Evolutionary conservation across 345 rosid genomes (phyloP).

Genomic region (Gossypium herbaceum): DNA sequence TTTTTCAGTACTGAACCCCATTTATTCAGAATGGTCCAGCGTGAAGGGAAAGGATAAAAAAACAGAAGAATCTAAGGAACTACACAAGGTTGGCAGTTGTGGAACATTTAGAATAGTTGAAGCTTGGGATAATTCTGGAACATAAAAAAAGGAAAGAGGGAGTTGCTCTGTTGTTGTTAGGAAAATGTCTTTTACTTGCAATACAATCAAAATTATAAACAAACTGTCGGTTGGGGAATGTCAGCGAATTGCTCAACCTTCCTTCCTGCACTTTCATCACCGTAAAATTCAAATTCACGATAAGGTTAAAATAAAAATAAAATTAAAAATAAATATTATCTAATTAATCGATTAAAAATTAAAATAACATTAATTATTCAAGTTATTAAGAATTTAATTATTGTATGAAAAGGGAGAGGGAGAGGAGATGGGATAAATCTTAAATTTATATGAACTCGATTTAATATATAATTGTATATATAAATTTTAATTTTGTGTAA

Average conservation of each 20-base stretch:
- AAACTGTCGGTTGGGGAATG: neutral
- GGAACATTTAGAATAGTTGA: neutral
- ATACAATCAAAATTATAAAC: neutral
- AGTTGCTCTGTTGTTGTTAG: neutral
- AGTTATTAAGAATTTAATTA: too few species aligned
- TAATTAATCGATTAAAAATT: neutral
- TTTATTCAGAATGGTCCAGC: neutral
- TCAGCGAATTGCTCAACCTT: constrained; percentile 13
- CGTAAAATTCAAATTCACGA: neutral
- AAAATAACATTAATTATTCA: too few species aligned
- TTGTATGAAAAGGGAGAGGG: too few species aligned
- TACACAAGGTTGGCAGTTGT: neutral
- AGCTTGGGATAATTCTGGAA: neutral
- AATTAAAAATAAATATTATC: neutral
- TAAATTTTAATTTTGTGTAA: too few species aligned
- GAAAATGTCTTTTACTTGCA: constrained; percentile 16
- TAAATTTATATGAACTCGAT: too few species aligned
- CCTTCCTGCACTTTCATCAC: neutral
- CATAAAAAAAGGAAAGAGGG: too few species aligned
- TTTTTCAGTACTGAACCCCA: neutral
- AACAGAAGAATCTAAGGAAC: neutral
- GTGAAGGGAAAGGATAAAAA: neutral
- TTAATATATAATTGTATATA: too few species aligned
- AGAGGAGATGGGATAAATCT: too few species aligned
- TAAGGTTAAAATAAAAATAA: neutral